Conservation (phyloP, 2,329 filamentous ascomycete genomes). For the Triangularia setosa region DNA sequence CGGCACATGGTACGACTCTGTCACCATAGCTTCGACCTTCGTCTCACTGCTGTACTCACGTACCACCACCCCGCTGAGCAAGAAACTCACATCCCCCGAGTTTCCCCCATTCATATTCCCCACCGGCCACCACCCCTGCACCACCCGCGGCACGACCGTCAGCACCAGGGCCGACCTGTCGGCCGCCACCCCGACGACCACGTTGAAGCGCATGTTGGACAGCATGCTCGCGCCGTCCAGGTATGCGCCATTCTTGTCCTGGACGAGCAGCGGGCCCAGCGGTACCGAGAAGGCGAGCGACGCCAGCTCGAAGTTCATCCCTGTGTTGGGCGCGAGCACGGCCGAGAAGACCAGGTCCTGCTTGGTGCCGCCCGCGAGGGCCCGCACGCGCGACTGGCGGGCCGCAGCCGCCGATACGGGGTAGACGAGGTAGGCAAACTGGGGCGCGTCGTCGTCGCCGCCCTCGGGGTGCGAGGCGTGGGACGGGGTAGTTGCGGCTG, state of each 20-base stretch:
- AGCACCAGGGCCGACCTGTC: background rate
- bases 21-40: too few relatives aligned
- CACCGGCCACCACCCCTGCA: too few relatives aligned
- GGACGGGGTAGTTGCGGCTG: too few relatives aligned
- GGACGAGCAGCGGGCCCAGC: conserved; percentile 9
- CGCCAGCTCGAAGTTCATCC: conserved; percentile 7
- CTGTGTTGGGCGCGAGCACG: conserved; percentile 4
- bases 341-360: conserved; percentile 19
- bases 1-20: too few relatives aligned
- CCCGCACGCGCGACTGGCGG: background rate
- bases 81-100: too few relatives aligned
- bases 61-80: too few relatives aligned
- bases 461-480: too few relatives aligned
- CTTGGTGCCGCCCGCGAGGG: background rate
- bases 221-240: conserved; percentile 16
- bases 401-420: background rate
- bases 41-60: too few relatives aligned
- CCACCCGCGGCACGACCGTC: conserved; percentile 5
- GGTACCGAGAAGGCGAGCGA: conserved; percentile 9
- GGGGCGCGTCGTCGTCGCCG: background rate
- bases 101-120: too few relatives aligned
- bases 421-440: conserved; percentile 1
- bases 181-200: conserved; percentile 1
- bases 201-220: conserved; percentile 24
- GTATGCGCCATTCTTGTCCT: conserved; percentile 9